These are phyloP conservation scores for Dioscorea alata DNA, from an alignment of 106 monocot genomes.

Conservation along the genomic window DNA sequence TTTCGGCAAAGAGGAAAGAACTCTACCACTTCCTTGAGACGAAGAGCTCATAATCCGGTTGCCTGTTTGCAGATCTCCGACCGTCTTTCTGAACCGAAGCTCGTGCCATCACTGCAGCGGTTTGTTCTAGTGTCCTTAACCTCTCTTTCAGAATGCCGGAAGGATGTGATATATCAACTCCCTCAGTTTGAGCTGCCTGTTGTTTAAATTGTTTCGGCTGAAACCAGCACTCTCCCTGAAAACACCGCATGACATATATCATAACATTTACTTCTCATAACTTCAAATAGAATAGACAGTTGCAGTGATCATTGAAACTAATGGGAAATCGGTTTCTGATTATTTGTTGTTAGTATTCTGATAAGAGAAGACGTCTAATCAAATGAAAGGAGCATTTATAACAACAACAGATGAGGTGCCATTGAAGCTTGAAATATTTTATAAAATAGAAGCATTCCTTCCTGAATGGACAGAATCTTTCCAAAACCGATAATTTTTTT, in stretches of 20 bases:
- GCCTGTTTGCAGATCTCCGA: slow-evolving; percentile 19
- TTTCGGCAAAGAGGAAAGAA: neutral
- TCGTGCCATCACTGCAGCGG: slow-evolving; percentile 40
- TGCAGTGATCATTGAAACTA: no score
- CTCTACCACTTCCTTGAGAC: slow-evolving; percentile 20
- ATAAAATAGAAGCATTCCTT: no score
- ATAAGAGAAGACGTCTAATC: no score
- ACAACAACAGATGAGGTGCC: no score
- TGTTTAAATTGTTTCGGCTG: slow-evolving; percentile 10
- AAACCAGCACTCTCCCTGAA: slow-evolving; percentile 52
- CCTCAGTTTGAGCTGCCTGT: neutral
- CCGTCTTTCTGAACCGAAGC: slow-evolving; percentile 21
- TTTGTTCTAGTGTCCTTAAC: slow-evolving; percentile 25
- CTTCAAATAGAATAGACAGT: no score
- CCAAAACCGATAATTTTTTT: no score
- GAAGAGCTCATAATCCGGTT: slow-evolving; percentile 45
- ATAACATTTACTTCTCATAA: neutral
- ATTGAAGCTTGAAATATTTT: no score
- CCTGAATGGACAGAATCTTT: no score
- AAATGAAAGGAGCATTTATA: no score
- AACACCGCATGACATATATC: neutral
- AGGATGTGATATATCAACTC: slow-evolving; percentile 1
- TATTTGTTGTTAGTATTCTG: no score
- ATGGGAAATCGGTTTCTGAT: no score
- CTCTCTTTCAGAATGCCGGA: slow-evolving; percentile 28